Evolutionary conservation across 2,329 filamentous ascomycete species (phyloP).

Genomic region (Parafenestella ontariensis): DNA sequence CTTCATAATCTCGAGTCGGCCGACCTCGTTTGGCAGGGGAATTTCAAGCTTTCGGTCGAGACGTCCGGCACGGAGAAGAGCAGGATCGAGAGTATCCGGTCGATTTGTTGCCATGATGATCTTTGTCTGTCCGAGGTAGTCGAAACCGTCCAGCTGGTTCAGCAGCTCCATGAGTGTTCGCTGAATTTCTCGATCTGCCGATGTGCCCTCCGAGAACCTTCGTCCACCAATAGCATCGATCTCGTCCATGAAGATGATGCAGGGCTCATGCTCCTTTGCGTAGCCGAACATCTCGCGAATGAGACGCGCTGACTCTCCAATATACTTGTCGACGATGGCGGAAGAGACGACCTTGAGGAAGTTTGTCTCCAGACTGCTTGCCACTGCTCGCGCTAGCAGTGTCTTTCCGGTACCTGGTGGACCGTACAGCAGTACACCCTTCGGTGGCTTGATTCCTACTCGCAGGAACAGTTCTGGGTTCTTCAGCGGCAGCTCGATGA

Average conservation of each 20-base stretch:
- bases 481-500: slow-evolving; percentile 97
- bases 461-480: slow-evolving; percentile 97
- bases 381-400: slow-evolving; percentile 89
- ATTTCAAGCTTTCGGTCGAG: slow-evolving; percentile 99
- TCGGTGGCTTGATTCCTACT: slow-evolving; percentile 98
- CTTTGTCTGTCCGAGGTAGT: slow-evolving; percentile 99
- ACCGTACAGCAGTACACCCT: slow-evolving; percentile 94
- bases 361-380: slow-evolving; percentile 95
- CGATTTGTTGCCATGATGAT: slow-evolving; percentile 99
- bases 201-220: slow-evolving; percentile 96
- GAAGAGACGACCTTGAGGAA: slow-evolving; percentile 99
- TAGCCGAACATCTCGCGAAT: slow-evolving; percentile 99
- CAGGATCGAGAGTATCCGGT: slow-evolving; percentile 94
- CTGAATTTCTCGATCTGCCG: slow-evolving; percentile 97
- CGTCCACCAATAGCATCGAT: slow-evolving; percentile 98
- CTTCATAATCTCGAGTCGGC: slow-evolving; percentile 95
- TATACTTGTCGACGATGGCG: slow-evolving; percentile 99
- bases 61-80: slow-evolving; percentile 87
- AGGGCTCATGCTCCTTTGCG: slow-evolving; percentile 98
- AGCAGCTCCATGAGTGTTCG: slow-evolving; percentile 98
- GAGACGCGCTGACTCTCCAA: slow-evolving; percentile 94
- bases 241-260: slow-evolving; percentile 99
- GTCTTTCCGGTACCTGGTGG: slow-evolving; percentile 98
- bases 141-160: slow-evolving; percentile 98
- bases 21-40: slow-evolving; percentile 94